Percentiles rank a stretch among this genome's conserved stretches.
Conservation (phyloP, 2,329 filamentous ascomycete genomes). For the Daldinia sp. region DNA sequence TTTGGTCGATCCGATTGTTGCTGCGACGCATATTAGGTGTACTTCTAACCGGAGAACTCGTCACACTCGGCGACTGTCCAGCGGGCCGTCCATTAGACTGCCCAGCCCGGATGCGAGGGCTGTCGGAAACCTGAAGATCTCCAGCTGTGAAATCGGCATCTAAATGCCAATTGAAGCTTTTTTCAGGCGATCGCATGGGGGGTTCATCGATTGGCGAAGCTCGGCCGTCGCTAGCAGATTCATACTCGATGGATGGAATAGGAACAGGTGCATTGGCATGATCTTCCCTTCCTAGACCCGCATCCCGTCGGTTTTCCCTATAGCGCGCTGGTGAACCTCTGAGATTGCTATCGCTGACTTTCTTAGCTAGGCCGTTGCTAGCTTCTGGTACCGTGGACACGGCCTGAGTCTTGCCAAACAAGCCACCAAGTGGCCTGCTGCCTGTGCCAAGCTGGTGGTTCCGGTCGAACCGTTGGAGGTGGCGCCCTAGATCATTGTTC, state of each 20-base stretch:
- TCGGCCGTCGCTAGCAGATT: constrained; percentile 40
- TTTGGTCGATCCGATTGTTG: constrained; percentile 54
- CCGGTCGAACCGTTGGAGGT: constrained; percentile 50
- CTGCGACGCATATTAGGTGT: constrained; percentile 47
- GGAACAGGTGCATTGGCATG: constrained; percentile 31
- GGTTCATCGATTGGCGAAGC: constrained; percentile 43
- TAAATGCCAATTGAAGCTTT: constrained; percentile 67
- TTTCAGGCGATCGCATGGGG: constrained; percentile 58
- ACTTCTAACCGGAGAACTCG: constrained; percentile 21
- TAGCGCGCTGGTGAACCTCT: constrained; percentile 45
- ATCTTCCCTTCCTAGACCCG: constrained; percentile 35
- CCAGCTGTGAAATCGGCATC: constrained; percentile 69
- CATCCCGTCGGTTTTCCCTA: constrained; percentile 37
- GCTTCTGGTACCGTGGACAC: constrained; percentile 55
- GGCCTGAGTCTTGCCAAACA: constrained; percentile 54
- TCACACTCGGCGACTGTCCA: constrained; percentile 13
- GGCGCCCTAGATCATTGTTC: constrained; percentile 50
- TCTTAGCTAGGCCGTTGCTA: constrained; percentile 51
- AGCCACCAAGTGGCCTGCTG: constrained; percentile 47
- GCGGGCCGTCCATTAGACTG: constrained; percentile 47
- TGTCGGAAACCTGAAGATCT: constrained; percentile 67
- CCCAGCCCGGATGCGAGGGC: constrained; percentile 62
- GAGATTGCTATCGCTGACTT: constrained; percentile 53
- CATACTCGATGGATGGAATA: constrained; percentile 48
- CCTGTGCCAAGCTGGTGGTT: constrained; percentile 46